Evolutionary conservation across 805 yeast genomes (phyloP), one percentile per base, ranked within the genome.

Genomic region (Trichomonascus vanleenenianus): DNA sequence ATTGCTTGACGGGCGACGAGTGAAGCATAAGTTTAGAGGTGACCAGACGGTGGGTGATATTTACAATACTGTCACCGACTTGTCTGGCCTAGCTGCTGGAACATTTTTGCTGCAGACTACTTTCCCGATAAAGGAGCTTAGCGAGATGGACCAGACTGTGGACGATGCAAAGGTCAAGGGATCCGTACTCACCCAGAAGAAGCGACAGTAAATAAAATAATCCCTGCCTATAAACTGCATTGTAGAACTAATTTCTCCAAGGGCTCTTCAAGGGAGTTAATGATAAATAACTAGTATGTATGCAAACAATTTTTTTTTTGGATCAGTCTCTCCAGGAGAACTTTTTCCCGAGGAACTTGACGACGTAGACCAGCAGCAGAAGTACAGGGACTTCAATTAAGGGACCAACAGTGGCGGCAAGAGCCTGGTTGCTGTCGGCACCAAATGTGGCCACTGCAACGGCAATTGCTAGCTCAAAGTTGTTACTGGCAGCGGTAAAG

Each of bases 101-200:
- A 44, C 16, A 2, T 89, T 85, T 64, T 72, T 75, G 3, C 72
- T 89, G 50, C 84, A 84, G 45, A 79, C 84, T 51, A 79, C 95
- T 0, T 86, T 86, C 68, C 97, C 97, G 8, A 81, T 84, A 25
- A 76, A 78, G 60, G 78, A 82, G 22, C 75, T 91, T 35, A 79
- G 74, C 42, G 79, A 83, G 47, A 66, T 71, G 38, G 68, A 66
- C 9, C 59, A 71, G 33, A 74, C 83, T 1, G 77, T 91, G 41
- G 76, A 74, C 46, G 87, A 80, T 25, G 93, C 94, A 3, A 86
- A 86, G 30, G 70, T 87, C 51, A 74, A 75, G 42, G 85, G 85
- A 54, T 77, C 97, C 2, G 96, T 86, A n/a, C 80, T 89, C 27
- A 86, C 89, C 14, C 97, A 87, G 64, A 81, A 93, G 67, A 22